A percentile compares a stretch with the other conserved stretches of the same genome.
These are phyloP conservation scores for Alternaria triticimaculans DNA, from an alignment of 2,329 filamentous ascomycete species.

Conservation along the genomic window DNA sequence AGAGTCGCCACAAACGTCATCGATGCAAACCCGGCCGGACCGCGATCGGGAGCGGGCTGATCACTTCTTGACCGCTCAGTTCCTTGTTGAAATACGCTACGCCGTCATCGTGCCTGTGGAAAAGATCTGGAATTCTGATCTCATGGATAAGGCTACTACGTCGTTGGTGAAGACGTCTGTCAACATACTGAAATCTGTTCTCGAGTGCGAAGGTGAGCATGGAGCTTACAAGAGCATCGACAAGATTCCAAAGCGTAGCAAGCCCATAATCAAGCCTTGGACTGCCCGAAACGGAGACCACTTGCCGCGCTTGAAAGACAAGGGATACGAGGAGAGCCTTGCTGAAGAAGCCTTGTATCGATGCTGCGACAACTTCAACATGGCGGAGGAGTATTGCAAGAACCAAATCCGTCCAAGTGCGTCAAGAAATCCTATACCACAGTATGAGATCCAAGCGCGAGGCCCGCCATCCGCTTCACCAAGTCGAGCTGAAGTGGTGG, in stretches of 20 bases:
- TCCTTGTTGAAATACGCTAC: slow-evolving; percentile 85
- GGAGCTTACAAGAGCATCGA: slow-evolving; percentile 69
- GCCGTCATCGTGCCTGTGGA: slow-evolving; percentile 77
- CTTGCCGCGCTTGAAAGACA: slow-evolving; percentile 52
- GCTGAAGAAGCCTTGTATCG: slow-evolving; percentile 82
- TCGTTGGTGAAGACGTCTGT: slow-evolving; percentile 80
- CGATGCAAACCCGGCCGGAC: slow-evolving; percentile 59
- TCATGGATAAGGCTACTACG: slow-evolving; percentile 81
- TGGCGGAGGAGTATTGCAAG: slow-evolving; percentile 76
- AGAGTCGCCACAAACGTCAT: slow-evolving; percentile 72
- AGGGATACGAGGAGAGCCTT: slow-evolving; percentile 65
- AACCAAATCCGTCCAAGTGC: slow-evolving; percentile 66
- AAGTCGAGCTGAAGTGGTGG: slow-evolving; percentile 42
- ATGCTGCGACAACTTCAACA: slow-evolving; percentile 69
- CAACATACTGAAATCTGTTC: slow-evolving; percentile 80
- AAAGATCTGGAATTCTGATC: slow-evolving; percentile 82
- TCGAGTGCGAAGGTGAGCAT: slow-evolving; percentile 77
- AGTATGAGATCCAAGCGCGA: slow-evolving; percentile 47
- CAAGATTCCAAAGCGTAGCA: slow-evolving; percentile 58
- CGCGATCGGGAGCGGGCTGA: slow-evolving; percentile 64
- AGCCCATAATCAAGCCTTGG: slow-evolving; percentile 59
- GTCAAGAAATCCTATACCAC: slow-evolving; percentile 70
- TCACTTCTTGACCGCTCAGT: slow-evolving; percentile 73
- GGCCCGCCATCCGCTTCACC: slow-evolving; percentile 39
- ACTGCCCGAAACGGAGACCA: slow-evolving; percentile 56